Evolutionary conservation across 345 rosid genomes (phyloP).

Genomic region (Arabidopsis arenosa): DNA sequence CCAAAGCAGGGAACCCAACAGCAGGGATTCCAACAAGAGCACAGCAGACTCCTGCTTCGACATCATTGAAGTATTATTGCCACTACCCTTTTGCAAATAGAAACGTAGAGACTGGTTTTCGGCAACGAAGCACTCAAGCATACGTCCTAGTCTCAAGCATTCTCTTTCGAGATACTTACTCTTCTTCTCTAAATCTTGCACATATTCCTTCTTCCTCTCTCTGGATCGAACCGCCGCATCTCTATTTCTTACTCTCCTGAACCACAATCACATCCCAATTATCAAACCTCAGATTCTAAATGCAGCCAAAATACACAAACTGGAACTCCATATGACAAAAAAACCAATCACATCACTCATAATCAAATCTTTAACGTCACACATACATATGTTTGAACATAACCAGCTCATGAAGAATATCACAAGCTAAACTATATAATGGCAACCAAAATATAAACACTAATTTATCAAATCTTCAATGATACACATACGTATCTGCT

Average conservation of each 20-base stretch:
- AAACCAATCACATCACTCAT: not conserved
- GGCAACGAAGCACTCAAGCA: conserved; percentile 72
- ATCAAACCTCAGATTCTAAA: not conserved
- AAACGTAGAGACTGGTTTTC: conserved; percentile 84
- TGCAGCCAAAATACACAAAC: not conserved
- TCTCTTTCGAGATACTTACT: conserved; percentile 82
- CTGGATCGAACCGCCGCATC: conserved; percentile 87
- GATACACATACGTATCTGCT: not conserved
- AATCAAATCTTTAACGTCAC: not conserved
- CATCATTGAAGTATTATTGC: conserved; percentile 63
- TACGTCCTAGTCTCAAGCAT: conserved; percentile 74
- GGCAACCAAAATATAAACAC: too few relatives aligned
- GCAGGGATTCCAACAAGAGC: conserved; percentile 99
- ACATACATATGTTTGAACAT: too few relatives aligned
- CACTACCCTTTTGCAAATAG: conserved; percentile 56
- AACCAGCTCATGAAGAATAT: too few relatives aligned
- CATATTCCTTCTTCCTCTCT: conserved; percentile 84
- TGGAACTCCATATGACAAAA: not conserved
- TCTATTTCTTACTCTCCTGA: conserved; percentile 85
- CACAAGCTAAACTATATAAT: too few relatives aligned
- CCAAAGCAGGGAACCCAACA: conserved; percentile 99
- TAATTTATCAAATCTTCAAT: not conserved
- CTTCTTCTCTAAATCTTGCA: conserved; percentile 80
- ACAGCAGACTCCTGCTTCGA: conserved; percentile 99
- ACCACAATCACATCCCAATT: conserved; percentile 17